Conservation (phyloP, 495 filamentous ascomycete species). For the Stereocaulon alpinum region DNA sequence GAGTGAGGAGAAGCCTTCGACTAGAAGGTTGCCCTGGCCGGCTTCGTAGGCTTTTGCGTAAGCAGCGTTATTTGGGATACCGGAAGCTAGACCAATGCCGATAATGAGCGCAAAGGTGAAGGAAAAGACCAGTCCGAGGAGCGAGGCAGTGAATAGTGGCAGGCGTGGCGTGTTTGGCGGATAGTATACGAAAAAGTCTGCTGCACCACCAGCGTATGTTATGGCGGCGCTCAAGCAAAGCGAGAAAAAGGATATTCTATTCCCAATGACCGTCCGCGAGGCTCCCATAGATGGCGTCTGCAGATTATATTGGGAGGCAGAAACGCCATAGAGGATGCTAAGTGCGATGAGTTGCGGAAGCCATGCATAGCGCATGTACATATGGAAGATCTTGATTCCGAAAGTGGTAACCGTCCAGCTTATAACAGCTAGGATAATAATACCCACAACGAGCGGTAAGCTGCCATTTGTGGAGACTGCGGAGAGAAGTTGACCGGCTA, state of each 20-base stretch:
- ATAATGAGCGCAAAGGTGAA: slow-evolving; percentile 53
- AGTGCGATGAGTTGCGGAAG: slow-evolving; percentile 56
- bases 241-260: slow-evolving; percentile 57
- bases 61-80: slow-evolving; percentile 39
- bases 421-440: slow-evolving; percentile 57
- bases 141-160: slow-evolving; percentile 23
- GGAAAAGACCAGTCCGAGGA: slow-evolving; percentile 41
- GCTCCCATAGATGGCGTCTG: slow-evolving; percentile 40
- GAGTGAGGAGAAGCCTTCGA: slow-evolving; percentile 52
- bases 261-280: slow-evolving; percentile 43
- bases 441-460: slow-evolving; percentile 57
- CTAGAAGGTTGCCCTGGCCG: slow-evolving; percentile 51
- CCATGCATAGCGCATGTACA: slow-evolving; percentile 64
- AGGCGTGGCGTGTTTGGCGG: slow-evolving; percentile 38
- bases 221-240: slow-evolving; percentile 54
- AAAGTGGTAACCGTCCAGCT: slow-evolving; percentile 60
- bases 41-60: slow-evolving; percentile 47
- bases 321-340: slow-evolving; percentile 56
- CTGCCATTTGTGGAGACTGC: slow-evolving; percentile 52
- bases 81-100: slow-evolving; percentile 60
- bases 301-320: slow-evolving; percentile 53
- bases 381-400: slow-evolving; percentile 61
- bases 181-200: slow-evolving; percentile 60
- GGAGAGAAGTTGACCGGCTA: slow-evolving; percentile 65
- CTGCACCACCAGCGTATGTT: slow-evolving; percentile 49